These are phyloP conservation scores for Malassezia furfur DNA, from an alignment of 1,284 basidiomycete species.

Conservation along the genomic window DNA sequence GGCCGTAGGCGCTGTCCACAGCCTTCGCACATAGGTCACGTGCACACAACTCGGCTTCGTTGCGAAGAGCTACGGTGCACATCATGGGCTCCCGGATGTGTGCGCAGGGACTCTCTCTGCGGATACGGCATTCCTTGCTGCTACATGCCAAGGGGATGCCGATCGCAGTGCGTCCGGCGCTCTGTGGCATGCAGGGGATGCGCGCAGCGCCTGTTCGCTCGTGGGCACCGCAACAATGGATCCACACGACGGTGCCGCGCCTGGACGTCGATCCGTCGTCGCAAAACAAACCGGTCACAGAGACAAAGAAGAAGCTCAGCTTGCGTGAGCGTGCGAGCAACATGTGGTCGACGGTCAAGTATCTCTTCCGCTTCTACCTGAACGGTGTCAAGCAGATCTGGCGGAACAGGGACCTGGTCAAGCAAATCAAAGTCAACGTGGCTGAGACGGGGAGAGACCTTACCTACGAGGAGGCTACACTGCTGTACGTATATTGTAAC, in stretches of 20 bases:
- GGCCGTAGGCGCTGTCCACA: not conserved
- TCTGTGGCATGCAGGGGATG: no score
- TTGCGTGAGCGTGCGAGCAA: not conserved
- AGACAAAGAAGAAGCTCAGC: not conserved
- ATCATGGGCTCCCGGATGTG: not conserved
- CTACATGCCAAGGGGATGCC: no score
- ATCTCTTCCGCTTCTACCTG: slow-evolving; percentile 44
- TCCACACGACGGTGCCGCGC: not conserved
- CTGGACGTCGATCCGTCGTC: not conserved
- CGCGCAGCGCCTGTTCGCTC: no score
- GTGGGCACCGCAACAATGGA: not conserved
- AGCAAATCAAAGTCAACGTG: slow-evolving; percentile 21
- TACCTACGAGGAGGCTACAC: slow-evolving; percentile 28
- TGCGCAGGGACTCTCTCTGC: not conserved
- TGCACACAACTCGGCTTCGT: not conserved
- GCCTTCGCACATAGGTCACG: not conserved
- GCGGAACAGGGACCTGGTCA: slow-evolving; percentile 30
- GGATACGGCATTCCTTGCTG: not conserved
- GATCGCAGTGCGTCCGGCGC: no score
- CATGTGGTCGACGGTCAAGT: slow-evolving; percentile 37
- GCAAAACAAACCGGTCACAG: not conserved
- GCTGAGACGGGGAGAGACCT: slow-evolving; percentile 18
- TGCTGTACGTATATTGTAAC: slow-evolving; percentile 17
- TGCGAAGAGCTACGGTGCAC: not conserved
- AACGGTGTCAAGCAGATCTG: slow-evolving; percentile 46